These are phyloP conservation scores for Castanea mollissima DNA, from an alignment of 306 rosid species.

Conservation along the genomic window DNA sequence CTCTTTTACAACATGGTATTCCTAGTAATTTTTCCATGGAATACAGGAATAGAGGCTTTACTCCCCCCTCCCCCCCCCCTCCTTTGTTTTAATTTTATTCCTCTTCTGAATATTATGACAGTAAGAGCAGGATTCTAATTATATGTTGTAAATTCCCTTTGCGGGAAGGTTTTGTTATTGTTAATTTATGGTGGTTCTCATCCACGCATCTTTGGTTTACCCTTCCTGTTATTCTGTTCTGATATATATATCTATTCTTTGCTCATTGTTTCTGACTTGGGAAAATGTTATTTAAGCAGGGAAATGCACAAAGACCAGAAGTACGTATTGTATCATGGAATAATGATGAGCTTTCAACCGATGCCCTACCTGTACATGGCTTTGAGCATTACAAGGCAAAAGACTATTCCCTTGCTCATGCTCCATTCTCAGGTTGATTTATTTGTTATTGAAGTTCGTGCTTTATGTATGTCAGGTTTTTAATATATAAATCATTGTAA, in stretches of 20 bases:
- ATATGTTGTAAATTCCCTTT: neutral
- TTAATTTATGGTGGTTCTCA: neutral
- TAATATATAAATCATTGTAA: conserved; percentile 25
- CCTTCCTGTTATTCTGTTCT: neutral
- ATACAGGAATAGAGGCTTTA: neutral
- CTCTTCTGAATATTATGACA: neutral
- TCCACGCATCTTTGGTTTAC: neutral
- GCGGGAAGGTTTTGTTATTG: neutral
- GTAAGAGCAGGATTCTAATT: neutral
- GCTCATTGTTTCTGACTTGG: conserved; percentile 26
- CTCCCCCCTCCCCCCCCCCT: neutral
- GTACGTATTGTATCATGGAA: conserved; percentile 85
- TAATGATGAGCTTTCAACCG: conserved; percentile 92
- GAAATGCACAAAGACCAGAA: conserved; percentile 96
- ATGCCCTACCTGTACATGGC: conserved; percentile 92
- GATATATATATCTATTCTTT: neutral
- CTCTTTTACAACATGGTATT: neutral
- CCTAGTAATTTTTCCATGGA: neutral
- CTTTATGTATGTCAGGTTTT: conserved; percentile 25
- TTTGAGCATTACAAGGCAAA: conserved; percentile 98
- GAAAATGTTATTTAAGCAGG: conserved; percentile 57
- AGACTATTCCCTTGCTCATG: conserved; percentile 96
- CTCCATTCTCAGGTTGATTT: conserved; percentile 94
- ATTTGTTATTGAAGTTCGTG: conserved; percentile 29
- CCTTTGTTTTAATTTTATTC: neutral